phyloP scores from a whole-genome alignment of 805 yeast genomes.

The Zygosaccharomyces siamensis region DNA sequence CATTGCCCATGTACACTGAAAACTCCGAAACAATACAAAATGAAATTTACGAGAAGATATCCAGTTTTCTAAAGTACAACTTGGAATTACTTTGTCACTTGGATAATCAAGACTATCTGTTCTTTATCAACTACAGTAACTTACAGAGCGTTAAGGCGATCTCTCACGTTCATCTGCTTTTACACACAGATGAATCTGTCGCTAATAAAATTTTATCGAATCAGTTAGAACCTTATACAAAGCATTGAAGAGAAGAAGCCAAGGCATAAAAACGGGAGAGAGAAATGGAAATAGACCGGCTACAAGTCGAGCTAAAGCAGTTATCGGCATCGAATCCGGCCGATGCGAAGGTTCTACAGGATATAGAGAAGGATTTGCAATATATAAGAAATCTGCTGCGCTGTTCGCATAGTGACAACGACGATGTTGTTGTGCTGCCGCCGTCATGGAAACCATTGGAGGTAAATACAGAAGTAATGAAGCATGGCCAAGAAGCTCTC shows the following conservation, averaged over 20 bases:
- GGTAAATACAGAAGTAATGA: slow-evolving; percentile 15
- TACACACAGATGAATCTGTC: slow-evolving; percentile 29
- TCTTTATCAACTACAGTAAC: slow-evolving; percentile 72
- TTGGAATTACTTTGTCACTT: slow-evolving; percentile 28
- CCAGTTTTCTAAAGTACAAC: slow-evolving; percentile 44
- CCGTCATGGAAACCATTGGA: neutral
- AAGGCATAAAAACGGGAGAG: no score
- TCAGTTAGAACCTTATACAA: slow-evolving; percentile 2
- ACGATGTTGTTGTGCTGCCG: neutral
- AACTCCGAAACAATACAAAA: slow-evolving; percentile 31
- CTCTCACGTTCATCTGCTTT: slow-evolving; percentile 65
- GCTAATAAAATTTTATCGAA: slow-evolving; percentile 7
- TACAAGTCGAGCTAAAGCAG: neutral
- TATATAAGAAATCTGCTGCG: neutral
- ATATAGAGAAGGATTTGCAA: slow-evolving; percentile 8
- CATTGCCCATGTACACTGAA: slow-evolving; percentile 47
- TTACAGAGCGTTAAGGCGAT: slow-evolving; percentile 63
- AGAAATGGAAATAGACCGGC: slow-evolving; percentile 3
- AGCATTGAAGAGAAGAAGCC: neutral
- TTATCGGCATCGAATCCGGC: neutral
- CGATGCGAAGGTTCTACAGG: slow-evolving; percentile 3
- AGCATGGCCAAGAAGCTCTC: slow-evolving; percentile 19
- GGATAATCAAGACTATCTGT: slow-evolving; percentile 39
- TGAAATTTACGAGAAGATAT: slow-evolving; percentile 40
- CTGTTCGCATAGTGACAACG: neutral